Percentiles rank a stretch among this genome's conserved stretches.
Conservation (phyloP, 108 stramenopile genomes). For the Nannochloropsis gaditana region DNA sequence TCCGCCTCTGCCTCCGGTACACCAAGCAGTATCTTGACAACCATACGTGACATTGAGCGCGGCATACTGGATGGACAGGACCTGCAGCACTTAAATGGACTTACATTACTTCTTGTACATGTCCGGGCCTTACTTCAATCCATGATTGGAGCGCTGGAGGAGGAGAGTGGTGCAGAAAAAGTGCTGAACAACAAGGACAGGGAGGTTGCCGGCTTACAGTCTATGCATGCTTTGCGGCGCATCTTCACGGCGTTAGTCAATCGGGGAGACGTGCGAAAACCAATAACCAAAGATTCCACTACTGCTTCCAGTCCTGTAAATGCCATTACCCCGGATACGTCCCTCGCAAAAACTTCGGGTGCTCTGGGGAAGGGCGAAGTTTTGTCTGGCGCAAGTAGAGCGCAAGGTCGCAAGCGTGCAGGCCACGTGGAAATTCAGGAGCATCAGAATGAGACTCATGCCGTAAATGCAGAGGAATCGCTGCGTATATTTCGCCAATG, state of each 20-base stretch:
- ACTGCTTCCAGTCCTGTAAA: too few species aligned
- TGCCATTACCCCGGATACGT: too few species aligned
- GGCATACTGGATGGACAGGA: neutral
- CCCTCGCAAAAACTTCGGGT: too few species aligned
- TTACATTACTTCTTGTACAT: neutral
- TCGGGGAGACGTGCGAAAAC: neutral
- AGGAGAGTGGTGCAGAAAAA: neutral
- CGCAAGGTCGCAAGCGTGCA: neutral
- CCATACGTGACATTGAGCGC: neutral
- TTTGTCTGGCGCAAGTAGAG: too few species aligned
- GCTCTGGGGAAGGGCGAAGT: too few species aligned
- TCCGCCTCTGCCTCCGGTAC: too few species aligned
- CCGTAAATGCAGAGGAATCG: neutral
- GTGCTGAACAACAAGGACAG: neutral
- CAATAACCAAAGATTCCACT: neutral
- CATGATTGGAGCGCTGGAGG: neutral
- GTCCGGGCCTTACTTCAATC: neutral
- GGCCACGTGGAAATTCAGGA: neutral
- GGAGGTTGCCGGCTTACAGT: neutral
- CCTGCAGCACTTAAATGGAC: slow-evolving; percentile 13
- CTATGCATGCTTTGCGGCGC: neutral
- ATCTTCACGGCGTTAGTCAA: slow-evolving; percentile 10
- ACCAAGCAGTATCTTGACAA: neutral
- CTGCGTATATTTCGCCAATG: neutral
- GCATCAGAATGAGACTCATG: too few species aligned